phyloP scores from a whole-genome alignment of 441 rosid species.

The Corymbia citriodora region DNA sequence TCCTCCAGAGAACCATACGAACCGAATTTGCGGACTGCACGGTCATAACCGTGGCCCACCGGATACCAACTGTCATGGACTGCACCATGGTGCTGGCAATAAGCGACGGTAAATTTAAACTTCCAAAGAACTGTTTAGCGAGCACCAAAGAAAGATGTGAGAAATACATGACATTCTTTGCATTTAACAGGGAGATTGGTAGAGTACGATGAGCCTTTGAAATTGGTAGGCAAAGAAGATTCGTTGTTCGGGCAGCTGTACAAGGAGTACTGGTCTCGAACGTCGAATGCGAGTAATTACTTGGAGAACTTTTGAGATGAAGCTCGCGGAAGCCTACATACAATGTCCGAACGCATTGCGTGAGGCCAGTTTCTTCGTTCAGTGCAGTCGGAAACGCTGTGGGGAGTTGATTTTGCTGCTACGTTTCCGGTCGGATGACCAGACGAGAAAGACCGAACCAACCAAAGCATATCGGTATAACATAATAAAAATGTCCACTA shows the following conservation, averaged over 20 bases:
- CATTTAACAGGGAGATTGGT: slow-evolving; percentile 4
- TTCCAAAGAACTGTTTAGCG: background rate
- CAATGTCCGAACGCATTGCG: background rate
- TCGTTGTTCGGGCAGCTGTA: background rate
- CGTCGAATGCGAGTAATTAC: background rate
- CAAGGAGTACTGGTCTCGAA: slow-evolving; percentile 13
- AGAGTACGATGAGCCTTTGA: slow-evolving; percentile 8
- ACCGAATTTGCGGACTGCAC: slow-evolving; percentile 5
- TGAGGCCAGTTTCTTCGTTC: background rate
- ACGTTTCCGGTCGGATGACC: background rate
- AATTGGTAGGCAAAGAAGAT: slow-evolving; percentile 2
- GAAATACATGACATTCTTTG: background rate
- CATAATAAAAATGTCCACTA: background rate
- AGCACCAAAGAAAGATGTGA: background rate
- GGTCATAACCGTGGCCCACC: slow-evolving; percentile 13
- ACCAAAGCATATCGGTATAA: background rate
- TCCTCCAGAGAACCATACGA: slow-evolving; percentile 7
- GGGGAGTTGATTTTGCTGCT: background rate
- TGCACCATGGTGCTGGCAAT: slow-evolving; percentile 13
- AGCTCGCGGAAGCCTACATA: background rate
- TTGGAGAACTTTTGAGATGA: background rate
- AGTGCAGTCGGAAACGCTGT: background rate
- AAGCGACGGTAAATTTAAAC: background rate
- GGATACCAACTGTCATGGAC: slow-evolving; percentile 14
- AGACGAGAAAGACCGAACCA: background rate